Base-by-base conservation (phyloP, 1,139 yeast species). In the Citeromyces hawaiiensis region DNA sequence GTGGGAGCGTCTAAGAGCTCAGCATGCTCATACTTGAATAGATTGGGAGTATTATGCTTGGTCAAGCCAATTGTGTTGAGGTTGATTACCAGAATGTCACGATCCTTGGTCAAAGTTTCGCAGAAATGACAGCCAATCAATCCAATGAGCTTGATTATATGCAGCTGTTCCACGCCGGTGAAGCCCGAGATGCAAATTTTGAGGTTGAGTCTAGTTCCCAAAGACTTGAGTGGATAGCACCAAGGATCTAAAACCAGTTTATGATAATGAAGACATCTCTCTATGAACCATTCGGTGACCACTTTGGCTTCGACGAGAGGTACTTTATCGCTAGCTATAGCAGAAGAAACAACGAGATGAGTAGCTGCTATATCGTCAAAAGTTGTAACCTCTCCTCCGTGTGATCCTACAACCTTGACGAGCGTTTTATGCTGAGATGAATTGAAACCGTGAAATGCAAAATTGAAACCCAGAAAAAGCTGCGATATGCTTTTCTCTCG, bases 211-310 rank as follows among this genome's bases (percentile, higher is more conserved):
- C 45, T 42, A 16, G 51, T 42, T 31, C 49, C 49, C 40, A 37
- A 44, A 9, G 68, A 65, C 18, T 57, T 61, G 42, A 77, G 63
- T 1, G 87, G 91, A 30, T 57, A 55, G 1, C 85, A 72, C 96
- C 96, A 88, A n/a, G 66, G 56, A 53, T 86, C 96, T 33, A 63
- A 49, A 10, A 63, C 57, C 4, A 79, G 51, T 39, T 60, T 59
- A 36, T 71, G 69, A 50, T 81, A 80, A 55, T 70, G 80, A 27
- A 87, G 61, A 27, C 85, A 72, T 44, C 96, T 59, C 56, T 88
- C 97, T 21, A 88, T 60, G 48, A 83, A 80, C 88, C 95, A 86
- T 56, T 88, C 96, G 2, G 95, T 81, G 2, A 75, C 72, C 2
- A 66, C 51, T 30, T 50, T 49, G n/a, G 47, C 32, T 36, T 41